These are phyloP conservation scores for Ceratocystis smalleyi DNA, from an alignment of 2,329 filamentous ascomycete genomes.

Conservation along the genomic window DNA sequence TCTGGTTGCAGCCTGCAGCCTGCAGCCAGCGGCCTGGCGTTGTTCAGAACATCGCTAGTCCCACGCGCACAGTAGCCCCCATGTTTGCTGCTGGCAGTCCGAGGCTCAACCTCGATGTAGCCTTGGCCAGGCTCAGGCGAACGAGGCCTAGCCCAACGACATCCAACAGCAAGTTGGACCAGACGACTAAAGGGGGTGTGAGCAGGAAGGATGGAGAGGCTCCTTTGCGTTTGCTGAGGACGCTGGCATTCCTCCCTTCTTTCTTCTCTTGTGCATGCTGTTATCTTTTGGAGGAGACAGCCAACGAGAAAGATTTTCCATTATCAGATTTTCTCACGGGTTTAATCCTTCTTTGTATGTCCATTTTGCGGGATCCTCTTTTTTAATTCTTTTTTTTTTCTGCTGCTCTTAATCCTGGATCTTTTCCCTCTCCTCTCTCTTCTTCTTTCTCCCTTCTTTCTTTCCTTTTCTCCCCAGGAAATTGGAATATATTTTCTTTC, in stretches of 20 bases:
- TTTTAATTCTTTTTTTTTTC: slow-evolving; percentile 9
- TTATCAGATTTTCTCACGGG: slow-evolving; percentile 11
- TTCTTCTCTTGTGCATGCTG: neutral
- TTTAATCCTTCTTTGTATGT: slow-evolving; percentile 10
- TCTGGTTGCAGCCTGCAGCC: too few species aligned
- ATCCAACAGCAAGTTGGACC: too few species aligned
- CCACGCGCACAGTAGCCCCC: neutral
- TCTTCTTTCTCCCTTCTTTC: slow-evolving; percentile 1
- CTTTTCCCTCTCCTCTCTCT: neutral
- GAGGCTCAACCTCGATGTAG: neutral
- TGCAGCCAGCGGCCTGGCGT: too few species aligned
- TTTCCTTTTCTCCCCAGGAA: neutral
- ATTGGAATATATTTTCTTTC: neutral
- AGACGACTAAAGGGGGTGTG: neutral
- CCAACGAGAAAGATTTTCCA: neutral
- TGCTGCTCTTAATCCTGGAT: neutral
- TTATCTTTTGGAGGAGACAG: too few species aligned
- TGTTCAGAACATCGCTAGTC: neutral
- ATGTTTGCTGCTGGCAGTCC: neutral
- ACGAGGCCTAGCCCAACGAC: too few species aligned
- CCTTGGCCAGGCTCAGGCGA: neutral
- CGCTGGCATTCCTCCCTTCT: neutral
- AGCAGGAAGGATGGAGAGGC: neutral
- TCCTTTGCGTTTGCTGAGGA: neutral
- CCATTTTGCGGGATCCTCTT: slow-evolving; percentile 6